Evolutionary conservation across 257 asterid genomes (phyloP).

Genomic region (Coffea eugenioides): DNA sequence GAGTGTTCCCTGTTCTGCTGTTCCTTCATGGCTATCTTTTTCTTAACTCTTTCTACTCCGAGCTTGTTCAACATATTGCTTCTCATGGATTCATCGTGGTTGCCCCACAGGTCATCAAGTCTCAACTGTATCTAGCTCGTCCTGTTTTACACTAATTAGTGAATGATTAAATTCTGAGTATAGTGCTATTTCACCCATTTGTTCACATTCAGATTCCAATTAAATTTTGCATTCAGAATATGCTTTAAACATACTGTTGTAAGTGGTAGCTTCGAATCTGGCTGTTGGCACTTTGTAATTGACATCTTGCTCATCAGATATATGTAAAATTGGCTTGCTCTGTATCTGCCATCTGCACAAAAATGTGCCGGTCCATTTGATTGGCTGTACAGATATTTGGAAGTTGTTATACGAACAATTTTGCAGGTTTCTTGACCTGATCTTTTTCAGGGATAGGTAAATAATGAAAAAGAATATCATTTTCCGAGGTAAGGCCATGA

Average conservation of each 20-base stretch:
- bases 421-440: not conserved
- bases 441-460: not conserved
- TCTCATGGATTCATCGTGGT: slow-evolving; percentile 84
- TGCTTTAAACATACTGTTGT: not conserved
- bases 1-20: slow-evolving; percentile 57
- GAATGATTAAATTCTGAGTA: not conserved
- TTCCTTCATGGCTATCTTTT: slow-evolving; percentile 88
- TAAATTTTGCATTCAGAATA: not conserved
- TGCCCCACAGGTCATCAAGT: slow-evolving; percentile 71
- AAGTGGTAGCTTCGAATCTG: not conserved
- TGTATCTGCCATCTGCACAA: not conserved
- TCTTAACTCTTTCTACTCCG: slow-evolving; percentile 79
- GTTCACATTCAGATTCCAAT: not conserved
- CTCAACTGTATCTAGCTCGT: not conserved
- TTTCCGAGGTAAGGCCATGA: not conserved
- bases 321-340: not conserved
- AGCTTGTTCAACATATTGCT: slow-evolving; percentile 67
- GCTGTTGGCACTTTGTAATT: not conserved
- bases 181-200: not conserved
- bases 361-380: not conserved
- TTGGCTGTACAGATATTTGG: not conserved
- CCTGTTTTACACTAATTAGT: not conserved
- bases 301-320: not conserved
- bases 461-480: not conserved
- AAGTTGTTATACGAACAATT: not conserved